Evolutionary conservation across 352 stramenopile species (phyloP), one percentile per base, ranked within the genome.

Genomic region (Phytophthora colocasiae): DNA sequence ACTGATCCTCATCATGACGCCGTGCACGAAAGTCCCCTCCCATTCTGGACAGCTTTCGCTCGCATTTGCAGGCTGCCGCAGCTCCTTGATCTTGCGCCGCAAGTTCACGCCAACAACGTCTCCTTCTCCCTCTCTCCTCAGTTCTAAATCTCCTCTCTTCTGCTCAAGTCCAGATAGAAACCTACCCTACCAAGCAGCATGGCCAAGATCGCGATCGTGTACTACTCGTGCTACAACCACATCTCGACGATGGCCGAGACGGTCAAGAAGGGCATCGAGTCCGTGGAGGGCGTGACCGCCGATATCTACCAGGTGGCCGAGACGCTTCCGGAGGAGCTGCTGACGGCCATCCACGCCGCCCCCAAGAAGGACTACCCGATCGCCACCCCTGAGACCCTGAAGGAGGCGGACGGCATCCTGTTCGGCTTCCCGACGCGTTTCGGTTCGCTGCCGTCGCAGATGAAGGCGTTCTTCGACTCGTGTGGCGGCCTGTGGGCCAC

Each of bases 401-500:
- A 71, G 63, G 63, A 71, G 57, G 57, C 63, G 6, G 63, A 71
- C 48, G 64, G 50, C 51, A 72, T 72, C 45, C 64, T 72, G 15
- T 72, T 72, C 58, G 64, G 64, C 45, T 72, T 72, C 64, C 64
- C 64, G 22, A 72, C 64, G 27, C 64, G 64, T 10, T 72, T 72
- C 51, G 64, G 64, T 50, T 67, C 64, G 45, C 51, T 72, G 32
- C 58, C 64, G 51, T 47, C 64, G 58, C 64, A 72, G 64, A 15
- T 72, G 3, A 72, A 72, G 58, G 64, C 64, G 0, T 59, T 72
- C 38, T 72, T 72, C 51, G 64, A 72, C 51, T 72, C 64, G 44
- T 17, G 6, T 24, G 64, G 64, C 19, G 64, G 64, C 8, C 64
- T 72, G 51, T 72, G 64, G 64, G 64, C 64, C n/a, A 10, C 57